Base-by-base conservation (phyloP, 306 rosid species). In the Medicago arabica region DNA sequence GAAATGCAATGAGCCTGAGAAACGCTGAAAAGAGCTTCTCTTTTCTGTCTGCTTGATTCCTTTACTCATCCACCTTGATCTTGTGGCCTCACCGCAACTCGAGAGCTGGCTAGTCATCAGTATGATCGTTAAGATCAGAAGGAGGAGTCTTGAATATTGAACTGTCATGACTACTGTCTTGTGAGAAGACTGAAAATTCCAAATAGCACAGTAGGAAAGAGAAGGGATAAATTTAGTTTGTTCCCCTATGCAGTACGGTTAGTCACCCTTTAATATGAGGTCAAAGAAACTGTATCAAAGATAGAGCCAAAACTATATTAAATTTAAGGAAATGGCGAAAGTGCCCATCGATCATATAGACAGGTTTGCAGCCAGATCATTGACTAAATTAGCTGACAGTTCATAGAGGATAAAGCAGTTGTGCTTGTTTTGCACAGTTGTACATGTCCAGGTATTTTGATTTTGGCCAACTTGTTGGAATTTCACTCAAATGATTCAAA, bases 61-160 rank as follows among this genome's bases (percentile, higher is more conserved):
- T 60, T 81, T 83, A 44, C 78, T 80, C 60, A 15, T 76, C 79
- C 75, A 67, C 79, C 83, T 77, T 28, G 83, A 67, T 81, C 83
- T 77, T 28, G 83, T 60, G 36, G 85, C 83, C 65, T 54, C 62
- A 14, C 88, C 81, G 82, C 85, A 77, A 77, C 74, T 75, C 36
- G 93, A 85, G 75, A 72, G 83, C 44, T 85, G 91, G 80, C 80
- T 73, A 82, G 84, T 81, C 77, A 83, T 75, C 57, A 92, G 80
- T 43, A 85, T 64, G 76, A 84, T 78, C 81, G 86, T 72, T 71
- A 92, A 71, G 69, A 84, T 64, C 86, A 83, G 77, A 58, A 74
- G 78, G 60, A 67, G 75, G 75, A 84, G 73, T 79, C 81, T 85
- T 83, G 82, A 84, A 78, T 61, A 72, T 71, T 82, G 88, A 67